These are phyloP conservation scores for Phytopythium montanum DNA, from an alignment of 352 stramenopile species.

Conservation along the genomic window DNA sequence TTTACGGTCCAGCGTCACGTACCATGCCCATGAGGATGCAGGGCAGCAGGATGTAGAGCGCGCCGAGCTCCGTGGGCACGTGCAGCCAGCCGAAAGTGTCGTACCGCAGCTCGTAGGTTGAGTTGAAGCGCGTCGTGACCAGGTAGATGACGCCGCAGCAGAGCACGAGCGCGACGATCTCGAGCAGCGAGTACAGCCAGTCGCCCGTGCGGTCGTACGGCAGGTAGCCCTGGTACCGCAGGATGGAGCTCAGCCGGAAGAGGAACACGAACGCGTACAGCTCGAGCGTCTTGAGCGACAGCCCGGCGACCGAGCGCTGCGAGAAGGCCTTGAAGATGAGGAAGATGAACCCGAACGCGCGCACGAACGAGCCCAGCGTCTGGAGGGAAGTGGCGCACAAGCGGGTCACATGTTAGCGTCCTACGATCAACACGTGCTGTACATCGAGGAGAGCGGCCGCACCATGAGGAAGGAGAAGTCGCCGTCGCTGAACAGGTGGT, in stretches of 20 bases:
- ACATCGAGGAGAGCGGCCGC: not conserved
- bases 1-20: not conserved
- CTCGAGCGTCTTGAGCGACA: conserved; percentile 98
- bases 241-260: conserved; percentile 95
- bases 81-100: conserved; percentile 95
- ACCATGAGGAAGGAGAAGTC: conserved; percentile 99
- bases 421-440: not conserved
- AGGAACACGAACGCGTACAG: conserved; percentile 97
- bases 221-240: conserved; percentile 97
- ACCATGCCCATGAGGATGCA: conserved; percentile 89
- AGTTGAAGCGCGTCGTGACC: conserved; percentile 91
- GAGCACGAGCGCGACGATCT: conserved; percentile 89
- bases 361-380: conserved; percentile 89
- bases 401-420: not conserved
- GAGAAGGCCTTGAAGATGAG: conserved; percentile 95
- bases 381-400: conserved; percentile 18
- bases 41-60: conserved; percentile 81
- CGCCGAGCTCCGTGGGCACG: conserved; percentile 78
- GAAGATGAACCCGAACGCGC: conserved; percentile 90
- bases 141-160: conserved; percentile 89
- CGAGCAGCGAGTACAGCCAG: conserved; percentile 97
- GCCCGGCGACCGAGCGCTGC: conserved; percentile 85
- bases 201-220: conserved; percentile 93
- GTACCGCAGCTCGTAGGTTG: conserved; percentile 94
- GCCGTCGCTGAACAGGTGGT: conserved; percentile 95